Evolutionary conservation across 306 rosid genomes (phyloP).

Genomic region (Prunus dulcis): DNA sequence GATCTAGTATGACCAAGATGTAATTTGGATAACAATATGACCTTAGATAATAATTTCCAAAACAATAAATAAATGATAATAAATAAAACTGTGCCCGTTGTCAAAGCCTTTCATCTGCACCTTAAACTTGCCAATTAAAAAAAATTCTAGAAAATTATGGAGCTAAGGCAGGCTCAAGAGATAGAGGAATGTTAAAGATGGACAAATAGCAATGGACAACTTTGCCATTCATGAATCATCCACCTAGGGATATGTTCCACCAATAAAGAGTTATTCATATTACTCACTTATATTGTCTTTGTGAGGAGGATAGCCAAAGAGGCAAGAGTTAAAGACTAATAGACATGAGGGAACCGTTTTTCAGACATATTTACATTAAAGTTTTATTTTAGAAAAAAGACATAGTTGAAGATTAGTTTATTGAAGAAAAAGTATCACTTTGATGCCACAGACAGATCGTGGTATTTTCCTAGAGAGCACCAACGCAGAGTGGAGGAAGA

Average conservation of each 20-base stretch:
- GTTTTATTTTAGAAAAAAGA: not conserved
- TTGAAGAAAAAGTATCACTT: constrained; percentile 41
- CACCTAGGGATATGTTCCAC: not conserved
- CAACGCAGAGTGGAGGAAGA: constrained; percentile 96
- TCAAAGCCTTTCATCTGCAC: not conserved
- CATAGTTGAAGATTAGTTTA: constrained; percentile 6
- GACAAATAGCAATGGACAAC: not conserved
- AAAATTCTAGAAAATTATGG: not conserved
- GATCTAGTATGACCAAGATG: no score
- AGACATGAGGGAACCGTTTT: not conserved
- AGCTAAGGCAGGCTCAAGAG: not conserved
- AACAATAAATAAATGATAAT: no score
- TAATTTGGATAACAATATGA: no score
- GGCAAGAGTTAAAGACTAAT: not conserved
- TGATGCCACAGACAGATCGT: constrained; percentile 74
- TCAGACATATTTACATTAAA: not conserved
- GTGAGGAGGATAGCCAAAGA: not conserved
- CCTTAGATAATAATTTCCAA: no score
- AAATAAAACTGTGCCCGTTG: not conserved
- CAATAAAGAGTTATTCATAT: not conserved
- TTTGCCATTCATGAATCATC: not conserved
- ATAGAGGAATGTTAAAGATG: not conserved
- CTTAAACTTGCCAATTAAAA: not conserved
- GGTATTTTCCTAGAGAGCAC: constrained; percentile 96
- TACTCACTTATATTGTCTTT: not conserved